Evolutionary conservation across 768 basidiomycete genomes (phyloP), one percentile per base, ranked within the genome.

Genomic region (Mycena albidolilacea): DNA sequence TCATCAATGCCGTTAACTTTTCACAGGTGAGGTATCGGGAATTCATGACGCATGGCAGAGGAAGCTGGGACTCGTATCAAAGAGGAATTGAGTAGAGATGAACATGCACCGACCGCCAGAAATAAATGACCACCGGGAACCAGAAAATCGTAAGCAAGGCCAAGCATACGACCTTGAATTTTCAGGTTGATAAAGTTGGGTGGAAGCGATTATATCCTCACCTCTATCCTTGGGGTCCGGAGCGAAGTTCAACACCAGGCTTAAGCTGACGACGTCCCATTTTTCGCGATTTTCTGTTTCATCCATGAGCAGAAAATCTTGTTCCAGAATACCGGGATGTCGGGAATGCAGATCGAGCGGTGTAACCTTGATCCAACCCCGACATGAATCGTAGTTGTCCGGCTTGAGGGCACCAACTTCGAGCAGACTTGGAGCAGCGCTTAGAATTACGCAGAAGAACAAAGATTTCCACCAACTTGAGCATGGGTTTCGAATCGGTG

Each of bases 161-260:
- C 79, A 43, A 96, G 84, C 94, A 96, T 96, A 5, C 86, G 86
- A 4, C 95, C 95, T 95, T 76, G 23, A 37, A 58, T 71, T 23
- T 43, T 23, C 48, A 62, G 71, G 54, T 43, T 8, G 66, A 21
- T 67, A 41, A 68, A 69, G 1, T 21, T 69, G 11, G 46, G 23
- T 30, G 35, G 10, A 63, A 43, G 19, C 19, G 21, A 62, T 48
- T 38, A 4, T 57, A 35, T 38, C 74, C 83, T 64, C 70, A 95
- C 96, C 96, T 90, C 97, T 85, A 66, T 95, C 91, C 60, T 83
- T 83, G 0, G 93, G 85, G 37, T 90, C 87, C 30, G 94, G 92
- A 1, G 96, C 94, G 78, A 97, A 98, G 78, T 98, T 98, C 5
- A 98, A 82, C 5, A 98, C 97, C 44, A 98, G 83, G 77, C 95